A percentile compares a stretch with the other conserved stretches of the same genome.
Conservation (phyloP, 345 rosid species). For the Capsella bursapastoris region DNA sequence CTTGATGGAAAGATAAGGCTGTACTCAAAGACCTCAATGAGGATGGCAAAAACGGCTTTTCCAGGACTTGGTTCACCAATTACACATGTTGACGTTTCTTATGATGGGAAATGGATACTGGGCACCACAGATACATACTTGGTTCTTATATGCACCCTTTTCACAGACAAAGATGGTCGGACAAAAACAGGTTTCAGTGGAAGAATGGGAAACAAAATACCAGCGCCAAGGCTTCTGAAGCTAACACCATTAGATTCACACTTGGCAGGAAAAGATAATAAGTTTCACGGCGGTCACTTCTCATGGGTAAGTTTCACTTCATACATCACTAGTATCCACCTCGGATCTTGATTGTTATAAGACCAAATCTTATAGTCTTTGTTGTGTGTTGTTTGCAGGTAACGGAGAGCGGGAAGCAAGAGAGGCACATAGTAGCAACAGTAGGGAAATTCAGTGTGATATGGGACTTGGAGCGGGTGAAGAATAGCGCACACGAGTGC, state of each 20-base stretch:
- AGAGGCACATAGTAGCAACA: constrained; percentile 87
- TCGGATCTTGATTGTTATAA: not conserved
- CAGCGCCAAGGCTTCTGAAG: constrained; percentile 93
- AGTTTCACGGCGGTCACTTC: constrained; percentile 91
- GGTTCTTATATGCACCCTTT: constrained; percentile 87
- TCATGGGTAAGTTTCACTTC: constrained; percentile 79
- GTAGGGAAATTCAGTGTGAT: constrained; percentile 96
- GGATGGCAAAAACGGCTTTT: constrained; percentile 93
- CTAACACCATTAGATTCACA: constrained; percentile 89
- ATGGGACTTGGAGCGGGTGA: constrained; percentile 97
- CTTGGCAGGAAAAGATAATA: constrained; percentile 80
- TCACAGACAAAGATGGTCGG: constrained; percentile 87
- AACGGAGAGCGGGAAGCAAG: constrained; percentile 89
- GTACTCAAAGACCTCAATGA: constrained; percentile 85
- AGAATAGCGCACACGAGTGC: constrained; percentile 86
- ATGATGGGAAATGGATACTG: constrained; percentile 93
- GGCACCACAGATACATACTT: constrained; percentile 90
- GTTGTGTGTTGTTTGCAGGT: constrained; percentile 54
- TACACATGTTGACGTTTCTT: constrained; percentile 88
- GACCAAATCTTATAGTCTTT: constrained; percentile 19
- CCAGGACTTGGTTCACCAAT: constrained; percentile 96
- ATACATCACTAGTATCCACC: not conserved
- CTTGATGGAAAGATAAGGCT: constrained; percentile 92
- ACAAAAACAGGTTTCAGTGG: constrained; percentile 89
- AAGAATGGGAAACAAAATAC: constrained; percentile 92